Evolutionary conservation across 2,329 filamentous ascomycete genomes (phyloP), one percentile per base, ranked within the genome.

Genomic region (Trichoderma endophyticum): DNA sequence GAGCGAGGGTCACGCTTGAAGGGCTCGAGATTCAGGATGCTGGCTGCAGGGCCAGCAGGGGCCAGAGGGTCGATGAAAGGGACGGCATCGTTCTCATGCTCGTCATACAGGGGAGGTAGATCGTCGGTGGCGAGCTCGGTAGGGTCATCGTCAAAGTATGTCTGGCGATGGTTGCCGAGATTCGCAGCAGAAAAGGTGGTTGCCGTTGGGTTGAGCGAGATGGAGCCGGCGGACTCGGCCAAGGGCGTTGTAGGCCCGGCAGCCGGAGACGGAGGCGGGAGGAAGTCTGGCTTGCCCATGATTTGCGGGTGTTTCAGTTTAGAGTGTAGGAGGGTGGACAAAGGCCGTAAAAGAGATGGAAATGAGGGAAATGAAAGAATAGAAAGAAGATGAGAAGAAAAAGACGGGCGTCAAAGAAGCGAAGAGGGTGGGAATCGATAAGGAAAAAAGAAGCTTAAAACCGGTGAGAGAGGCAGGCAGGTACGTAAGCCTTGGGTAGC

Each of bases 21-120:
- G 48, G 77, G 74, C 62, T 77, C 72, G n/a, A 81, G 73, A 12
- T 74, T 73, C 39, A 75, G 74, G 5, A 63, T n/a, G 11, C 21
- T 67, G 65, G 36, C 76, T 51, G 64, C 78, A 69, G 32, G 79
- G 72, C 34, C 80, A 76, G n/a, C 75, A 9, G 77, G 76, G 57
- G 76, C 43, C 12, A 80, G 76, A 15, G 77, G 79, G 68, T 79
- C 73, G 21, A 76, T 72, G 54, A 62, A 54, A 39, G 67, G 67
- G 30, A 59, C 57, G 70, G 72, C 73, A 8, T 75, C 74, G 21
- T 76, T 76, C 51, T 84, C 69, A 51, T 68, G 82, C 59, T 84
- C 81, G 72, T 77, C 77, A 74, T 86, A 86, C 30, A 84, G 81
- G 1, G 85, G 85, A 9, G 84, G 85, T 3, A 86, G 80, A 72